These are phyloP conservation scores for Phytophthora cryptogea DNA, from an alignment of 352 stramenopile species.

Conservation along the genomic window DNA sequence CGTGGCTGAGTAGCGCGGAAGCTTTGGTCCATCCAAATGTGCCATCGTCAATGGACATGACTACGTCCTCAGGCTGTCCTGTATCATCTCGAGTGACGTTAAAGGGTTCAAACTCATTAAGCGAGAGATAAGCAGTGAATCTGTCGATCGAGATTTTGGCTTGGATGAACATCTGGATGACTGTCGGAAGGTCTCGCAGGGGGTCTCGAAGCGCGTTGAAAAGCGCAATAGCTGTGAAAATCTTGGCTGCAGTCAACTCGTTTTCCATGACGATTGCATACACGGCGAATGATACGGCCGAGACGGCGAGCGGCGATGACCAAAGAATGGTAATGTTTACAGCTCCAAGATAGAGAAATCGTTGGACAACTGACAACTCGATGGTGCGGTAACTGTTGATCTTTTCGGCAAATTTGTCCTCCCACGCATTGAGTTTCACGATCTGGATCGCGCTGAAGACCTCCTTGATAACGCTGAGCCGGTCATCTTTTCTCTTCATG, in stretches of 20 bases:
- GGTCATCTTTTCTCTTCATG: constrained; percentile 85
- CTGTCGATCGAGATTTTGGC: constrained; percentile 42
- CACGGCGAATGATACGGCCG: constrained; percentile 49
- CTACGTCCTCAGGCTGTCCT: constrained; percentile 12
- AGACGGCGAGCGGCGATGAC: constrained; percentile 49
- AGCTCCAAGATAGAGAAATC: constrained; percentile 47
- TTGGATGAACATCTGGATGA: constrained; percentile 49
- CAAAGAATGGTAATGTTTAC: constrained; percentile 67
- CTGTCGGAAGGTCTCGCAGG: constrained; percentile 36
- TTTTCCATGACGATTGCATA: constrained; percentile 48
- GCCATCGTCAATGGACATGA: constrained; percentile 33
- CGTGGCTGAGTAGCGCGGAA: constrained; percentile 29
- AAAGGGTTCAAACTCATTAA: constrained; percentile 27
- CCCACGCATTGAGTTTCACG: constrained; percentile 96
- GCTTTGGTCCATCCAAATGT: constrained; percentile 42
- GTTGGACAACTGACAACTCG: constrained; percentile 83
- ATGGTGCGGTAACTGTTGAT: constrained; percentile 66
- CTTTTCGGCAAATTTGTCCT: constrained; percentile 84
- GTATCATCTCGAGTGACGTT: constrained; percentile 27
- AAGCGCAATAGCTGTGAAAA: constrained; percentile 58
- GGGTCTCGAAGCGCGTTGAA: constrained; percentile 53
- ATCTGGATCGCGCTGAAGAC: constrained; percentile 93
- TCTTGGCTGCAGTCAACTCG: constrained; percentile 48
- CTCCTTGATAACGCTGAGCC: constrained; percentile 92
- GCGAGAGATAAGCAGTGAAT: constrained; percentile 39